Evolutionary conservation across 2,329 filamentous ascomycete species (phyloP), one percentile per base, ranked within the genome.

Genomic region (Penicillium vulpinum): DNA sequence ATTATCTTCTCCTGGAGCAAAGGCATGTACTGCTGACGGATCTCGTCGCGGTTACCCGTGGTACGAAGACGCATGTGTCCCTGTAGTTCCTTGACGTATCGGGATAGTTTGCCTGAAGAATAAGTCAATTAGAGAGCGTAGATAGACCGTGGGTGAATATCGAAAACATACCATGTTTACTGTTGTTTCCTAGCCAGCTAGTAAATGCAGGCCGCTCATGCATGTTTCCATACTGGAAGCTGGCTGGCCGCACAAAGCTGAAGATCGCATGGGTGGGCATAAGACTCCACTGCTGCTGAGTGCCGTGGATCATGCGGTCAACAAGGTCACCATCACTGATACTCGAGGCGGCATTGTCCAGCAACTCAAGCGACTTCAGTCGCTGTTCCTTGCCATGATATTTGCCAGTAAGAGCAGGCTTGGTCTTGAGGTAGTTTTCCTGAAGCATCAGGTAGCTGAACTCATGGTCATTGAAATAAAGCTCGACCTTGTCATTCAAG

Each of bases 391-490:
- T 86, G 56, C 83, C 85, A 38, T 80, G 80, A 70, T 87, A 88
- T 21, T 80, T 81, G 59, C 80, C 83, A 4, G 90, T 78, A 13
- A 79, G 81, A 59, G 87, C 82, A 3, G 94, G 94, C 59, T 87
- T 90, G 2, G 91, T 92, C 61, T 86, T 88, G 13, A 99, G 82
- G 67, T 99, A 99, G 71, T 99, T 99, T 74, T 99, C 95, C 73
- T 99, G 94, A 45, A 99, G 87, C 94, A 99, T 97, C 51, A 99
- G 81, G 70, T 88, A 94, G 69, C 92, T 97, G 77, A 97, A 96
- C 68, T 99, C 94, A 70, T 99, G 94, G 68, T 99, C 94, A 73
- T 99, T 97, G 81, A 99, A 99, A 75, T 99, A 99, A 1, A 99
- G 85, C 76, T 99, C 93, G 61, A 95, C 94, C 81, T 99, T 99